Percentiles rank a stretch among this genome's conserved stretches.
phyloP scores from a whole-genome alignment of 495 filamentous ascomycete species.

The Lichenothelia convexa region DNA sequence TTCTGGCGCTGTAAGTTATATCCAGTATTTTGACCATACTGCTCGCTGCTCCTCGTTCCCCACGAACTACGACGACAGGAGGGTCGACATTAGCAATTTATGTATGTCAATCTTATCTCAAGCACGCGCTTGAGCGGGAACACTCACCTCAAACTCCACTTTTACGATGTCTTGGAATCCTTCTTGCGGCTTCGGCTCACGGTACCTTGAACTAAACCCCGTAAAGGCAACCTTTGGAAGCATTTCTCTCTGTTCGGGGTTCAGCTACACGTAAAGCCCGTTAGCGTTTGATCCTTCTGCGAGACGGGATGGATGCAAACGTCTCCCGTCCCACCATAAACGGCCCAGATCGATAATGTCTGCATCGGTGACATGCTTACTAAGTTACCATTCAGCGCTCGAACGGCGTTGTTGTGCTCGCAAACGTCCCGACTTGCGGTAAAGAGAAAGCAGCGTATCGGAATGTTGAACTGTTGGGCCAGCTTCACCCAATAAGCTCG shows the following conservation, averaged over 20 bases:
- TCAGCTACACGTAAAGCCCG: conserved; percentile 30
- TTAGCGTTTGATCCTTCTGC: background rate
- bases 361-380: no score
- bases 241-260: conserved; percentile 58
- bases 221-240: conserved; percentile 69
- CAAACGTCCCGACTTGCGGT: conserved; percentile 53
- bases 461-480: conserved; percentile 47
- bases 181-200: conserved; percentile 51
- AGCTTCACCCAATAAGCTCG: conserved; percentile 57
- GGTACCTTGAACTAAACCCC: conserved; percentile 48
- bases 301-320: no score
- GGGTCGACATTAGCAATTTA: background rate
- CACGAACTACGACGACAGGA: conserved; percentile 8
- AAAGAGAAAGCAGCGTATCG: conserved; percentile 77
- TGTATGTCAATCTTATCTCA: background rate
- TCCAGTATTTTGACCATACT: conserved; percentile 12
- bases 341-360: conserved; percentile 15
- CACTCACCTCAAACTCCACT: conserved; percentile 43
- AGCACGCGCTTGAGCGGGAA: background rate
- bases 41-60: conserved; percentile 9
- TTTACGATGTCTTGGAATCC: conserved; percentile 67
- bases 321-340: no score
- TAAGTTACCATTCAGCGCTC: conserved; percentile 45
- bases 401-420: conserved; percentile 76
- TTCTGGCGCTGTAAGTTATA: no score